These are phyloP conservation scores for Eutrema salsugineum DNA, from an alignment of 441 rosid genomes.

Conservation along the genomic window DNA sequence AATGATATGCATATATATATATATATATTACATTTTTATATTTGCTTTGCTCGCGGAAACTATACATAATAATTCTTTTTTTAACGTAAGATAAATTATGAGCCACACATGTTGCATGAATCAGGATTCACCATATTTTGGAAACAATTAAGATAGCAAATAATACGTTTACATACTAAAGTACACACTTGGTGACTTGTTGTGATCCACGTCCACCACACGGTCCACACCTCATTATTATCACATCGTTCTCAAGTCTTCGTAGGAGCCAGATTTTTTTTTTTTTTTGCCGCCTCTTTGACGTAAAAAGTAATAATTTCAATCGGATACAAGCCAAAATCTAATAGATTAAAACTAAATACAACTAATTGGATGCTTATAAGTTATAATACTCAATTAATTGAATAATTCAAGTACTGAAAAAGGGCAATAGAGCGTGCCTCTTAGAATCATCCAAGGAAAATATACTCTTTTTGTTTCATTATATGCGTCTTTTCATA, in stretches of 20 bases:
- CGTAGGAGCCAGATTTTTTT: not conserved
- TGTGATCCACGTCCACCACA: too few relatives aligned
- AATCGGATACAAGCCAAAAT: not conserved
- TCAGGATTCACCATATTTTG: not conserved
- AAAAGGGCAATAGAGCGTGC: not conserved
- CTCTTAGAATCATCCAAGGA: slow-evolving; percentile 8
- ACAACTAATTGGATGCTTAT: not conserved
- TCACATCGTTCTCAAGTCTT: not conserved
- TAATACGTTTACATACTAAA: not conserved
- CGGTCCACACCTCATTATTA: not conserved
- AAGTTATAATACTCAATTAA: not conserved
- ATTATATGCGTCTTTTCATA: not conserved
- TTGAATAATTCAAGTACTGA: slow-evolving; percentile 1
- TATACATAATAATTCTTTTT: not conserved
- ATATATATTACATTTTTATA: not conserved
- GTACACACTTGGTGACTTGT: slow-evolving; percentile 9
- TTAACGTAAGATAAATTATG: not conserved
- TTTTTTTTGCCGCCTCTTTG: slow-evolving; percentile 7
- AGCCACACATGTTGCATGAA: not conserved
- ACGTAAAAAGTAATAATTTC: not conserved
- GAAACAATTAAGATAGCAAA: not conserved
- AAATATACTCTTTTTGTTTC: not conserved
- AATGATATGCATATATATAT: not conserved
- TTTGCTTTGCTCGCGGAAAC: not conserved
- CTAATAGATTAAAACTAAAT: too few relatives aligned